Evolutionary conservation across 2,329 filamentous ascomycete species (phyloP).

Genomic region (Claviceps africana): DNA sequence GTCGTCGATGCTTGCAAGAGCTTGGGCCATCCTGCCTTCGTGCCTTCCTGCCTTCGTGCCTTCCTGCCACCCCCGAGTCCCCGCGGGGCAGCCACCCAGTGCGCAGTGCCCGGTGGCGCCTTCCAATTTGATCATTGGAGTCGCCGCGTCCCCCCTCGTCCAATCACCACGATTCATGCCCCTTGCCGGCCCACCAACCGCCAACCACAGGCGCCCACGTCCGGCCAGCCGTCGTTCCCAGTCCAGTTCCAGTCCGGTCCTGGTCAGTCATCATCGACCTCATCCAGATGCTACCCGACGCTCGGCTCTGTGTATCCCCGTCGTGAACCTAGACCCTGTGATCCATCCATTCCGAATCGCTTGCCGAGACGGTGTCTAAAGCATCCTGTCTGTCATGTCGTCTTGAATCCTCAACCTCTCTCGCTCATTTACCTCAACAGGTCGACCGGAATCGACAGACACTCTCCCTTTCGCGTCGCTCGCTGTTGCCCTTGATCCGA

Average conservation of each 20-base stretch:
- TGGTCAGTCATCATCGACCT: constrained; percentile 4
- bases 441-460: background rate
- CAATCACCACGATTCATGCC: constrained; percentile 1
- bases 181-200: background rate
- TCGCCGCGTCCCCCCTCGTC: background rate
- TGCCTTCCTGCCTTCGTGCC: too few relatives aligned
- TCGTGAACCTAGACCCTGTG: background rate
- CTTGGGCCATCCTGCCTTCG: too few relatives aligned
- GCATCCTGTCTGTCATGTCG: background rate
- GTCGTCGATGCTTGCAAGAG: too few relatives aligned
- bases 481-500: background rate
- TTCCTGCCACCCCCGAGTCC: background rate
- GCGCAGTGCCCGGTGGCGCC: background rate
- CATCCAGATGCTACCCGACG: background rate
- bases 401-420: background rate
- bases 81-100: background rate
- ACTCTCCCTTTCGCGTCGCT: background rate
- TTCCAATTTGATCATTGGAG: background rate
- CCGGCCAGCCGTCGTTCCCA: too few relatives aligned
- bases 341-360: background rate
- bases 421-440: background rate
- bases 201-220: background rate
- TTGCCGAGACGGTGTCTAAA: background rate
- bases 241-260: background rate
- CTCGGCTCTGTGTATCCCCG: background rate